Conservation (phyloP, 345 rosid genomes). For the Brassica incana region DNA sequence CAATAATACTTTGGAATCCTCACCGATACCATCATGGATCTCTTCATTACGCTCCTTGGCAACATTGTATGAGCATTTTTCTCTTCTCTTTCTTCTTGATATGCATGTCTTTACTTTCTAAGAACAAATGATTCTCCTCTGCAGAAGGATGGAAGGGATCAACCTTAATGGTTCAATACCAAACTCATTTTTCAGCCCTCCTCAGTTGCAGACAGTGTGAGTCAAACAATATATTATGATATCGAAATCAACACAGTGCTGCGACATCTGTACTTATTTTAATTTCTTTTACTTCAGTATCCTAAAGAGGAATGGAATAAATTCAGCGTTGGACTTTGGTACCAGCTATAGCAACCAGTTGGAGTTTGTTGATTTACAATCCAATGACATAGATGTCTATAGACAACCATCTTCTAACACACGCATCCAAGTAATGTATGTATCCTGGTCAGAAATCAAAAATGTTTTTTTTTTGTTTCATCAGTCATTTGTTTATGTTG, state of each 20-base stretch:
- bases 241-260: neutral
- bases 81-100: constrained; percentile 7
- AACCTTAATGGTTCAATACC: constrained; percentile 60
- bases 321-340: constrained; percentile 59
- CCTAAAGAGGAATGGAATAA: constrained; percentile 51
- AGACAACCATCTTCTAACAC: constrained; percentile 7
- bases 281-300: constrained; percentile 38
- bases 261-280: neutral
- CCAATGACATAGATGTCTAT: constrained; percentile 45
- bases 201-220: constrained; percentile 68
- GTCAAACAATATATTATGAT: constrained; percentile 22
- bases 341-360: constrained; percentile 44
- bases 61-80: constrained; percentile 62
- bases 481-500: neutral
- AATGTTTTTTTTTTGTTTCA: neutral
- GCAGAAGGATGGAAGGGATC: constrained; percentile 67
- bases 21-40: constrained; percentile 66
- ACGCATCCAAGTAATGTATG: constrained; percentile 55
- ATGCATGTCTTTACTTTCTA: neutral
- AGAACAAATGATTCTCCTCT: constrained; percentile 6
- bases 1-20: constrained; percentile 56
- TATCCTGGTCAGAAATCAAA: neutral
- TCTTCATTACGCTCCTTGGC: constrained; percentile 49
- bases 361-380: constrained; percentile 55
- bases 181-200: constrained; percentile 49